A percentile compares a stretch with the other conserved stretches of the same genome.
Evolutionary conservation across 2,329 filamentous ascomycete genomes (phyloP).

Genomic region (Lachnellula arida): DNA sequence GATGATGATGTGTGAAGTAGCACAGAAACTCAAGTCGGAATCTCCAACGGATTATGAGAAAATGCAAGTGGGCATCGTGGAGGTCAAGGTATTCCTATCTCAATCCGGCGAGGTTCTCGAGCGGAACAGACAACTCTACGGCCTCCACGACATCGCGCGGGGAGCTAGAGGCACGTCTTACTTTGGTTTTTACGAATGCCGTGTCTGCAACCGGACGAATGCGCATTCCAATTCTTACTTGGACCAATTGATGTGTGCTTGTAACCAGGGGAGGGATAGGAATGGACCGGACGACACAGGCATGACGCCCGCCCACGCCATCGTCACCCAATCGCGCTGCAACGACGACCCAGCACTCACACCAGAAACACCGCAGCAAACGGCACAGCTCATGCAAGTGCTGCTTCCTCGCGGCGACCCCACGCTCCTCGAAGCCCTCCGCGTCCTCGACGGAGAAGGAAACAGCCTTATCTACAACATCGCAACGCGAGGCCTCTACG

Average conservation of each 20-base stretch:
- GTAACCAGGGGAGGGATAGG: slow-evolving; percentile 15
- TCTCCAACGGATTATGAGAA: slow-evolving; percentile 12
- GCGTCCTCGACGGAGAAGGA: slow-evolving; percentile 19
- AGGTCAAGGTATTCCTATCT: slow-evolving; percentile 13
- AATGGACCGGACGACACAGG: slow-evolving; percentile 21
- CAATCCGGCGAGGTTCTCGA: neutral
- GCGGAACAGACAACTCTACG: slow-evolving; percentile 9
- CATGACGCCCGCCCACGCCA: slow-evolving; percentile 19
- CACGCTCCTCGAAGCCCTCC: slow-evolving; percentile 18
- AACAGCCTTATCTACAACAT: slow-evolving; percentile 22
- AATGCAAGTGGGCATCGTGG: slow-evolving; percentile 20
- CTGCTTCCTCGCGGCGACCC: slow-evolving; percentile 13
- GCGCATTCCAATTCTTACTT: slow-evolving; percentile 18
- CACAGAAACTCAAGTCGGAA: slow-evolving; percentile 10
- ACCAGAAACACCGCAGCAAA: slow-evolving; percentile 15
- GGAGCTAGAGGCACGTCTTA: slow-evolving; percentile 16
- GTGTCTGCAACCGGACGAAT: slow-evolving; percentile 18
- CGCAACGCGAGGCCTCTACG: slow-evolving; percentile 17
- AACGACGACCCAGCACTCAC: slow-evolving; percentile 11
- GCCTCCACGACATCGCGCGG: slow-evolving; percentile 23
- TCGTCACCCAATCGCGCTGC: slow-evolving; percentile 15
- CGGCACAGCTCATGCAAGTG: slow-evolving; percentile 13
- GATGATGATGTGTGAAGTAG: slow-evolving; percentile 20
- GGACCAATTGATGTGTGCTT: slow-evolving; percentile 21
- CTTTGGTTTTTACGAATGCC: slow-evolving; percentile 13